Conservation (phyloP, 2,329 filamentous ascomycete genomes). For the Mollisia scopiformis region DNA sequence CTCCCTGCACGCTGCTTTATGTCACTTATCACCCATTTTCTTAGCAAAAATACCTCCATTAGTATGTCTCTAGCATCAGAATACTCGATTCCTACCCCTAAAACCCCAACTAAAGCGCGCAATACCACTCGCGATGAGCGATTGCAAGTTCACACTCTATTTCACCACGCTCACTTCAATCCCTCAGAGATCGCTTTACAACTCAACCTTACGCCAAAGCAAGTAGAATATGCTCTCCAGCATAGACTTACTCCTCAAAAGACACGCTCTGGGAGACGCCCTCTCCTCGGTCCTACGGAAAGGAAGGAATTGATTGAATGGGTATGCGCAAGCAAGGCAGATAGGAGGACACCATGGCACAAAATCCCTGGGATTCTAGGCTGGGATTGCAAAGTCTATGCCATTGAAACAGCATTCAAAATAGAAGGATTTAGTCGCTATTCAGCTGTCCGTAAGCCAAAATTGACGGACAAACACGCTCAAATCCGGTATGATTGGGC, state of each 20-base stretch:
- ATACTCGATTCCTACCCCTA: neutral
- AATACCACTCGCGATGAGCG: slow-evolving; percentile 15
- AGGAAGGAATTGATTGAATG: slow-evolving; percentile 22
- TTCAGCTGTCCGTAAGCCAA: slow-evolving; percentile 10
- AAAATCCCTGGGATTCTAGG: slow-evolving; percentile 20
- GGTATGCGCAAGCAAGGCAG: slow-evolving; percentile 14
- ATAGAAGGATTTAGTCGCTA: slow-evolving; percentile 19
- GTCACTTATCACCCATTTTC: neutral
- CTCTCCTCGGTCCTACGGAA: slow-evolving; percentile 11
- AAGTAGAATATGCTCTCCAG: slow-evolving; percentile 19
- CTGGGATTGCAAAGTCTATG: slow-evolving; percentile 16
- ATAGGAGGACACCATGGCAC: slow-evolving; percentile 12
- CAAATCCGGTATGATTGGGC: slow-evolving; percentile 3
- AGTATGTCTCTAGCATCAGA: neutral
- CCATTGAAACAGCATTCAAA: slow-evolving; percentile 20
- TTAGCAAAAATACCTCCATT: neutral
- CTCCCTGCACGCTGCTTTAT: neutral
- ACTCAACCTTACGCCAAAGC: slow-evolving; percentile 6
- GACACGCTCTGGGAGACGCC: neutral
- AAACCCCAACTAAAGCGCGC: neutral
- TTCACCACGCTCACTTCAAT: slow-evolving; percentile 11
- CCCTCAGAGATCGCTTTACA: slow-evolving; percentile 15
- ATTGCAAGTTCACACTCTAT: slow-evolving; percentile 17
- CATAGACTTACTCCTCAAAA: slow-evolving; percentile 23
- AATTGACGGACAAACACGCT: slow-evolving; percentile 5